These are phyloP conservation scores for Pseudogymnoascus verrucosus DNA, from an alignment of 2,329 filamentous ascomycete genomes.

Conservation along the genomic window DNA sequence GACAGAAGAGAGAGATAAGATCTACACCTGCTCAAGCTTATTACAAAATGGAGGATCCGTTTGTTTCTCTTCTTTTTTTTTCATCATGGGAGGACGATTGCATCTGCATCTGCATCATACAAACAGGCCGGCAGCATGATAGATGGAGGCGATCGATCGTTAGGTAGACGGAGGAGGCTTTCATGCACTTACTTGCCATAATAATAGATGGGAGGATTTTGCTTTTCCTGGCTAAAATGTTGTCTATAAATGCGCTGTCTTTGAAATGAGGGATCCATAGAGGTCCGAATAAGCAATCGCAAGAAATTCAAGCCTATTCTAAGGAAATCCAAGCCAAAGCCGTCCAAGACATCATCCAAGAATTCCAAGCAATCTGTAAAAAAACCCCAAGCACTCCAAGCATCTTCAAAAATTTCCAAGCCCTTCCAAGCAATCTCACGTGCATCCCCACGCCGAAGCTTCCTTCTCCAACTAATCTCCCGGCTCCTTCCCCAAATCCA, in stretches of 20 bases:
- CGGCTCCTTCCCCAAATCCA: background rate
- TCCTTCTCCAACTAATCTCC: conserved; percentile 1
- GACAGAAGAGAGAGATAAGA: background rate
- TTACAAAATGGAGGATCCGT: background rate
- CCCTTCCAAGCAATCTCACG: background rate
- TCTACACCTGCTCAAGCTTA: background rate
- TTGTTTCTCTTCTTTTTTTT: background rate
- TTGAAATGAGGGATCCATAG: background rate
- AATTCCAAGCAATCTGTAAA: background rate
- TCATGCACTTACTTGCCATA: background rate
- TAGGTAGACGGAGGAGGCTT: background rate
- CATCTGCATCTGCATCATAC: background rate
- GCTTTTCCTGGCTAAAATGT: conserved; percentile 1
- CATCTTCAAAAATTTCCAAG: background rate
- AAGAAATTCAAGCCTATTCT: background rate
- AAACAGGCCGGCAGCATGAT: background rate
- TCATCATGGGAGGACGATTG: background rate
- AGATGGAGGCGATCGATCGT: background rate
- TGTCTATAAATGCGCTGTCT: background rate
- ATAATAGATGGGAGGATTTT: background rate
- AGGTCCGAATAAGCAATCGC: background rate
- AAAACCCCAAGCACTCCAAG: background rate
- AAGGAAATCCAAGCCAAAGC: background rate
- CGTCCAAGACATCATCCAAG: background rate
- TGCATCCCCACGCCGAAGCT: background rate